These are phyloP conservation scores for Ceratopteris richardii DNA, from an alignment of 75 land plant genomes.

Conservation along the genomic window DNA sequence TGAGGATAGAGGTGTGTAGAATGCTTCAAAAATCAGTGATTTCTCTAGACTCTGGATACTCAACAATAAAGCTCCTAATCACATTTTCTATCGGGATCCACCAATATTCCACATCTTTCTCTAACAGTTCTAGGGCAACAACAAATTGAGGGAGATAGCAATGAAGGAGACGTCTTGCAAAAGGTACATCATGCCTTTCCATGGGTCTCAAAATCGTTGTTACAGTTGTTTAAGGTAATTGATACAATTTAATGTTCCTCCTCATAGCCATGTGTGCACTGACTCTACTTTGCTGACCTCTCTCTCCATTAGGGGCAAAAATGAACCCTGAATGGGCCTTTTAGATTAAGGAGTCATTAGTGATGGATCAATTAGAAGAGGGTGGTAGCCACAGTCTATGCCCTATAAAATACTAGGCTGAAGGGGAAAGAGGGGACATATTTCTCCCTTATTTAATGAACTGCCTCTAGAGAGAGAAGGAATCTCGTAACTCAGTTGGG, in stretches of 20 bases:
- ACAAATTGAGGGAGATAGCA: conserved; percentile 43
- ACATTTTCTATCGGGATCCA: conserved; percentile 65
- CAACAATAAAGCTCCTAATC: conserved; percentile 61
- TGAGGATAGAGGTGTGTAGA: conserved; percentile 75
- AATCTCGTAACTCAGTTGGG: too few relatives aligned
- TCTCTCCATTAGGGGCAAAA: too few relatives aligned
- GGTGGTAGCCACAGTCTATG: too few relatives aligned
- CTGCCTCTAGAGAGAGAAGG: too few relatives aligned
- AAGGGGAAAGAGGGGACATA: too few relatives aligned
- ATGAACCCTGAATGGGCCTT: too few relatives aligned
- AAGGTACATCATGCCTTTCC: conserved; percentile 62
- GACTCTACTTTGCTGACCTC: too few relatives aligned
- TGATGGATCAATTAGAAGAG: too few relatives aligned
- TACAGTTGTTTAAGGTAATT: conserved; percentile 43
- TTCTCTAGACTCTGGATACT: conserved; percentile 56
- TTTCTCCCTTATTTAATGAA: too few relatives aligned
- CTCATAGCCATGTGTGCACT: conserved; percentile 80
- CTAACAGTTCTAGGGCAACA: conserved; percentile 65
- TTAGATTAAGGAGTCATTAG: too few relatives aligned
- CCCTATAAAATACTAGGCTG: too few relatives aligned
- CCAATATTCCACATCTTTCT: conserved; percentile 73
- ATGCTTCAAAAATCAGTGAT: conserved; percentile 78
- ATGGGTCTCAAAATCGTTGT: conserved; percentile 71
- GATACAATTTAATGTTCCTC: conserved; percentile 61
- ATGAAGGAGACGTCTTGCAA: conserved; percentile 55